Conservation (phyloP, 805 yeast genomes). For the Wickerhamiella sergipiensis region DNA sequence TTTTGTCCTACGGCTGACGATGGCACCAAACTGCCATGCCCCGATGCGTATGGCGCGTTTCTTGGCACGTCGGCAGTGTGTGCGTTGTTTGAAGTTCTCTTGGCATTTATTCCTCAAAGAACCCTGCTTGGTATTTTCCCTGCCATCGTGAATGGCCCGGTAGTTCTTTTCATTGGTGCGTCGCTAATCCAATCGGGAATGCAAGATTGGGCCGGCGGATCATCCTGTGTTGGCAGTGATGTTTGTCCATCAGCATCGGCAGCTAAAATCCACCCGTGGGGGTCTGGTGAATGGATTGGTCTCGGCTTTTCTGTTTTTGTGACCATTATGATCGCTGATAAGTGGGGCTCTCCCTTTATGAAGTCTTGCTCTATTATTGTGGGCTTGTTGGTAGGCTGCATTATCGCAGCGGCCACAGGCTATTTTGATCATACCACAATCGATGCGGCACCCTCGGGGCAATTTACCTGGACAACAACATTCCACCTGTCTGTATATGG, state of each 20-base stretch:
- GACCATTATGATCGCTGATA: constrained; percentile 62
- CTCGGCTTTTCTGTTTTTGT: constrained; percentile 72
- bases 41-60: constrained; percentile 77
- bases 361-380: constrained; percentile 84
- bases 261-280: constrained; percentile 57
- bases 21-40: constrained; percentile 65
- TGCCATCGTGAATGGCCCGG: constrained; percentile 87
- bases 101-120: constrained; percentile 69
- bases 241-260: constrained; percentile 34
- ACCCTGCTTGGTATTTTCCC: constrained; percentile 65
- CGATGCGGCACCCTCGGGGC: constrained; percentile 62
- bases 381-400: constrained; percentile 77
- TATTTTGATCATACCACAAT: constrained; percentile 54
- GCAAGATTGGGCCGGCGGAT: constrained; percentile 80
- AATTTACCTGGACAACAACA: constrained; percentile 80
- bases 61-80: constrained; percentile 68
- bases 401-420: constrained; percentile 83
- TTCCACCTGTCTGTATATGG: constrained; percentile 67
- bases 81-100: constrained; percentile 54
- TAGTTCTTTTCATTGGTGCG: constrained; percentile 72
- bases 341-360: constrained; percentile 90
- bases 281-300: constrained; percentile 77
- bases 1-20: constrained; percentile 47
- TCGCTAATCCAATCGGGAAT: constrained; percentile 58
- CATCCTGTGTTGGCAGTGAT: constrained; percentile 29